Evolutionary conservation across 441 rosid species (phyloP).

Genomic region (Populus hybrid): DNA sequence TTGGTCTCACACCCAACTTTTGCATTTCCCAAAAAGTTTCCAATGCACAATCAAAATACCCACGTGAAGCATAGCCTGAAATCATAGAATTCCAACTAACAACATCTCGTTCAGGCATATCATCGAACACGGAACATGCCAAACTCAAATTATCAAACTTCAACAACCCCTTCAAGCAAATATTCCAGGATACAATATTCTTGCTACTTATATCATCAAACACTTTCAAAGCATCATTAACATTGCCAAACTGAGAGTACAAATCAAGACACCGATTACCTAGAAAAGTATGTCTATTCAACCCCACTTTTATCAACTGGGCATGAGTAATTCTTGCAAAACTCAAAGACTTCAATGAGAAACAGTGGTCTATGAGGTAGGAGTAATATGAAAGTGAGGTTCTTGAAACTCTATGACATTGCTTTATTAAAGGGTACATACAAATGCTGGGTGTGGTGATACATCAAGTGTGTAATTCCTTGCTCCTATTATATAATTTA

Average conservation of each 20-base stretch:
- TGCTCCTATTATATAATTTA: background rate
- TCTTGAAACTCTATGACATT: conserved; percentile 31
- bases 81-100: conserved; percentile 72
- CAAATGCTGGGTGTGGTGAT: conserved; percentile 13
- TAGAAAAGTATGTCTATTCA: conserved; percentile 45
- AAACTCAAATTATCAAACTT: conserved; percentile 19
- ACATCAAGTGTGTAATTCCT: background rate
- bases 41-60: conserved; percentile 34
- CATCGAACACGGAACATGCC: conserved; percentile 50
- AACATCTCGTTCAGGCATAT: conserved; percentile 63
- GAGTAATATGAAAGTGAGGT: conserved; percentile 36
- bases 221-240: conserved; percentile 35
- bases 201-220: conserved; percentile 42
- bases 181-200: conserved; percentile 57
- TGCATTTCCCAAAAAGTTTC: conserved; percentile 51
- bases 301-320: conserved; percentile 56
- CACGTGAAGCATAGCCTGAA: conserved; percentile 43
- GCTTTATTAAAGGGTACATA: conserved; percentile 46
- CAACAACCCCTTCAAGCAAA: conserved; percentile 46
- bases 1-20: conserved; percentile 39
- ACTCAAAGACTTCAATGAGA: conserved; percentile 32
- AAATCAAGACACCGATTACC: conserved; percentile 68
- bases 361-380: conserved; percentile 44
- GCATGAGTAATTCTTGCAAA: conserved; percentile 47
- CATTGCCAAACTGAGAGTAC: conserved; percentile 44